Conservation (phyloP, 495 filamentous ascomycete genomes). For the Parachaetomium inaequale region DNA sequence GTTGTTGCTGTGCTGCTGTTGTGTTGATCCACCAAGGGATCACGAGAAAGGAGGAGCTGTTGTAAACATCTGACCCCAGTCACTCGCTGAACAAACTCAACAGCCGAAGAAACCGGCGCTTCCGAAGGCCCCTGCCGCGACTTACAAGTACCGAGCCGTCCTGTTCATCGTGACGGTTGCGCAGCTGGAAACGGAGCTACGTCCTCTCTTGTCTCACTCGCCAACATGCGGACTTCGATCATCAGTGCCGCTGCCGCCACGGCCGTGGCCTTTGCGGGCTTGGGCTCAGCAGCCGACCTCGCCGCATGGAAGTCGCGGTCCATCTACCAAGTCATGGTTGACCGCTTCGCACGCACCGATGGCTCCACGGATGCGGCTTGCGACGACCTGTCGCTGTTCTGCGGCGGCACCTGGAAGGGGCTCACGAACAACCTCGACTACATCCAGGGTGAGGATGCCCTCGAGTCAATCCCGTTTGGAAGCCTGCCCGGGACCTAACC, state of each 20-base stretch:
- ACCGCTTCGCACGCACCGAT: slow-evolving; percentile 67
- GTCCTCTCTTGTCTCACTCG: neutral
- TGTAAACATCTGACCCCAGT: slow-evolving; percentile 26
- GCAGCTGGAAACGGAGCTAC: neutral
- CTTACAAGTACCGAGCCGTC: slow-evolving; percentile 12
- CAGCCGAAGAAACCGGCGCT: slow-evolving; percentile 13
- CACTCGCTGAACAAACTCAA: slow-evolving; percentile 24
- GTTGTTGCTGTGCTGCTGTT: neutral
- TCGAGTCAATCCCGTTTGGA: neutral
- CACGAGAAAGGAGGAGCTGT: slow-evolving; percentile 2
- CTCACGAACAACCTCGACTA: slow-evolving; percentile 35
- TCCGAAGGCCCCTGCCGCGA: slow-evolving; percentile 1
- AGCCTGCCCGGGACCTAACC: neutral
- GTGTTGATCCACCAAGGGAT: slow-evolving; percentile 10
- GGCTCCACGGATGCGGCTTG: slow-evolving; percentile 56
- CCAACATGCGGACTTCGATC: slow-evolving; percentile 26
- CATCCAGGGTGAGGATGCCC: slow-evolving; percentile 26
- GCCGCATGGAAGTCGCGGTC: slow-evolving; percentile 59
- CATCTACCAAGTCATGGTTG: slow-evolving; percentile 73
- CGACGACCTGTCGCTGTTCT: slow-evolving; percentile 59
- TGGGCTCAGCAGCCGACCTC: slow-evolving; percentile 25
- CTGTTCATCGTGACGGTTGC: neutral
- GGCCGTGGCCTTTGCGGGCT: slow-evolving; percentile 27
- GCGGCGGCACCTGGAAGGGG: slow-evolving; percentile 65
- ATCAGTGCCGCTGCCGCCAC: slow-evolving; percentile 24